Conservation (phyloP, 768 basidiomycete species). For the Russula abietina region DNA sequence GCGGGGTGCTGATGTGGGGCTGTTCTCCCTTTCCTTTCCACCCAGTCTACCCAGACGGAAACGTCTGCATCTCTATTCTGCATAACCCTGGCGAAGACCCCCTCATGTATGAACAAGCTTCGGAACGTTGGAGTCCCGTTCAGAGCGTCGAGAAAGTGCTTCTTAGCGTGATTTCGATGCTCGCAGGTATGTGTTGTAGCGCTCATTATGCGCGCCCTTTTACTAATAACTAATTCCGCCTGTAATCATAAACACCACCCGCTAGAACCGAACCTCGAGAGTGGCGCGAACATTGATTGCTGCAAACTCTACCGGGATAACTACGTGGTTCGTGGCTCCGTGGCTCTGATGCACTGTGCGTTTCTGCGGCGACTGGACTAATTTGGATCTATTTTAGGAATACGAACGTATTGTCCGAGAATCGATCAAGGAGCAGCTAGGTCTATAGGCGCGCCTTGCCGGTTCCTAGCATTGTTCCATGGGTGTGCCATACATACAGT, state of each 20-base stretch:
- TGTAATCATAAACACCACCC: not conserved
- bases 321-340: conserved; percentile 41
- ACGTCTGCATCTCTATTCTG: conserved; percentile 95
- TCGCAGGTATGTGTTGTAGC: conserved; percentile 59
- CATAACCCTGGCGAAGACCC: conserved; percentile 92
- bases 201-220: not conserved
- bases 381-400: conserved; percentile 41
- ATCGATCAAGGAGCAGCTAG: conserved; percentile 82
- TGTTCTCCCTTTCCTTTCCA: not conserved
- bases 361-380: not conserved
- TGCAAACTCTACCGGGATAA: conserved; percentile 96
- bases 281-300: conserved; percentile 94
- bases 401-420: conserved; percentile 83
- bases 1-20: not conserved
- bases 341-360: not conserved
- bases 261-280: conserved; percentile 92
- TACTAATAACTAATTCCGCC: not conserved
- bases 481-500: not conserved
- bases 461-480: not conserved
- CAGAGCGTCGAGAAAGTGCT: conserved; percentile 97
- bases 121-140: conserved; percentile 98
- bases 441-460: conserved; percentile 41
- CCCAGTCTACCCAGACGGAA: conserved; percentile 91
- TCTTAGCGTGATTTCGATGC: conserved; percentile 93
- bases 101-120: conserved; percentile 89